Evolutionary conservation across 2,329 filamentous ascomycete genomes (phyloP), one percentile per base, ranked within the genome.

Genomic region (Colletotrichum spinosum): DNA sequence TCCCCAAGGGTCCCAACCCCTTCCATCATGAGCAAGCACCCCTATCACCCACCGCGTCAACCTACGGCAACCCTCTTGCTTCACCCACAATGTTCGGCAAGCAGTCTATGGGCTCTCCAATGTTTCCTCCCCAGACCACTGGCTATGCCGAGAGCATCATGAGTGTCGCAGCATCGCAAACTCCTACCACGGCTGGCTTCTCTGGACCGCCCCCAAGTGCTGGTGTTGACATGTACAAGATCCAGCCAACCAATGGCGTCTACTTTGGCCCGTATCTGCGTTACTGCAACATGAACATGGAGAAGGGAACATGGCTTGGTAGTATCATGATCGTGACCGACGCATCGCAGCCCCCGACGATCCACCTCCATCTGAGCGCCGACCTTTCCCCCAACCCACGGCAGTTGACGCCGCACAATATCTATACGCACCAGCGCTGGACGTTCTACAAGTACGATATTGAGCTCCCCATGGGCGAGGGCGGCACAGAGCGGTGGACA

Each of bases 231-330:
- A 89, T 97, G 83, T 99, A 97, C 83, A 96, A 96, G 75, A 89
- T 97, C 45, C 89, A 91, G 61, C 94, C 96, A 1, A 97, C 94
- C 0, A 99, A 99, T 71, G 94, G 94, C 5, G 96, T 99, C 2
- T 99, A 99, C 79, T 99, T 99, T 78, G 96, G 96, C 0, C 96
- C 96, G 0, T 98, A 98, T 75, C 82, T 99, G 52, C 87, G 96
- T 72, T 99, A 99, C 75, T 92, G 92, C 37, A 99, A 99, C 73
- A 98, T 99, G 94, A 93, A 99, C 70, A 79, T 98, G 51, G 94
- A 98, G 74, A 90, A 90, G 69, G 94, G 96, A 1, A 75, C 93
- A 10, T 99, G 96, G 96, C 83, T 95, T 15, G 96, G 96, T 15
- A 97, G 94, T 50, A 97, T 99, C 71, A 84, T 99, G 76, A 87